These are phyloP conservation scores for Vanilla planifolia DNA, from an alignment of 106 monocot species.

Conservation along the genomic window DNA sequence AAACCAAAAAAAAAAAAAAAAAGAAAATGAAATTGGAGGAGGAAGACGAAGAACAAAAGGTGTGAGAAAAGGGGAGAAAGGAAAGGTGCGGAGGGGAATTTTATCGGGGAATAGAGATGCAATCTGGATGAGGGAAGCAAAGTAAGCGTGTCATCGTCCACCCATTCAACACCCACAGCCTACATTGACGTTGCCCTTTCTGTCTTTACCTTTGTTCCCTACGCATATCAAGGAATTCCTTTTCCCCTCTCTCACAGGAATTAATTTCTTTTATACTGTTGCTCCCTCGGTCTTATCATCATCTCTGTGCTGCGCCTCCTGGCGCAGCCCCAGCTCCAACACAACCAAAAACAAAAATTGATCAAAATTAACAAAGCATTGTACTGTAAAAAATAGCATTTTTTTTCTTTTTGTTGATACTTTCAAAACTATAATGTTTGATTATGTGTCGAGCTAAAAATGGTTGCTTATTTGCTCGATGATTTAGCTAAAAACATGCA, in stretches of 20 bases:
- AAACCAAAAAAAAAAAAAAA: background rate
- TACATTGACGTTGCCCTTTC: conserved; percentile 21
- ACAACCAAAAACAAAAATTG: no score
- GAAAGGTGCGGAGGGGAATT: no score
- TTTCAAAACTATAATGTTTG: no score
- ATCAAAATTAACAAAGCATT: no score
- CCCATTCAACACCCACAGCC: conserved; percentile 9
- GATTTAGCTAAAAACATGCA: no score
- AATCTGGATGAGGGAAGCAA: conserved; percentile 24
- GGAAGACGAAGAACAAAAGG: background rate
- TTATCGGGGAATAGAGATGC: conserved; percentile 1
- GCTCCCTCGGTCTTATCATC: conserved; percentile 4
- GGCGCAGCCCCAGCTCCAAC: background rate
- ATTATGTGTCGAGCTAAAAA: no score
- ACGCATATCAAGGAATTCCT: conserved; percentile 19
- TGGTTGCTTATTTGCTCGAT: no score
- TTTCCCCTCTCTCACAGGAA: background rate
- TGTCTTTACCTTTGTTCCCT: conserved; percentile 29
- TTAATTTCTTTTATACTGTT: background rate
- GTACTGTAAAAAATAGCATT: no score
- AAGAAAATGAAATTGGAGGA: background rate
- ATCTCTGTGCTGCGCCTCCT: background rate
- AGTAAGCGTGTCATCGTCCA: conserved; percentile 4
- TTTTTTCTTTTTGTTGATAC: no score
- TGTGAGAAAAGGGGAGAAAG: conserved; percentile 1